Base-by-base conservation (phyloP, 306 rosid species). In the Ammopiptanthus mongolicus region DNA sequence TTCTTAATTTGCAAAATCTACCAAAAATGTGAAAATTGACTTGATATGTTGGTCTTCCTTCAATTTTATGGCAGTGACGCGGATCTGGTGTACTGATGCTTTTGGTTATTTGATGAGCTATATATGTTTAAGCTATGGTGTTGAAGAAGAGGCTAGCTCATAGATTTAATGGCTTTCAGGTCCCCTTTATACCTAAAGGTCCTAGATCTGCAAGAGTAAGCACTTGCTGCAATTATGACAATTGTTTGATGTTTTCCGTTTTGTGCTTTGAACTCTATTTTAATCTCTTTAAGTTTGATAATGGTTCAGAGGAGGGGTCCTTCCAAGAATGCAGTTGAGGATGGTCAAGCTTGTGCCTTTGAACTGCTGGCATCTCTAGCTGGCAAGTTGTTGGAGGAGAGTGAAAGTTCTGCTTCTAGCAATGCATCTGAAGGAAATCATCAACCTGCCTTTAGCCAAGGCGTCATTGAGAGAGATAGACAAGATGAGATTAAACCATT, bases 171-270 rank as follows among this genome's bases (percentile, higher is more conserved):
- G 94, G 98, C 76, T 86, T 91, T 85, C 91, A 46, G 63, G 87
- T 84, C 75, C 91, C 93, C 9, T 28, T 81, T 56, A 80, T 94
- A 81, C 97, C 98, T 41, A 82, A 78, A 87, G 94, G 83, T 80
- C 97, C 94, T 78, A 87, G 98, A 89, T 94, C 98, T 84, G 86
- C 84, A 59, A 86, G 97, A 80, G 98, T 94, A 81, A 84, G 96
- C 74, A 60, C 44, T 65, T 61, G n/a, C 56, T 58, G 12, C 36
- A 44, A 36, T 70, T 67, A 15, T 75, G 41, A 12, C 11, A 41
- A 53, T 71, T 67, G 36, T 51, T 44, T 50, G 75, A 41, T 60
- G 61, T 68, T 71, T 75, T 60, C 23, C 56, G 15, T 75, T 11
- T 69, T 5, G 3, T 50, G 28, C 34, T 72, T 52, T 62, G 78